phyloP scores from a whole-genome alignment of 805 yeast genomes.

The Priceomyces melissophilus region DNA sequence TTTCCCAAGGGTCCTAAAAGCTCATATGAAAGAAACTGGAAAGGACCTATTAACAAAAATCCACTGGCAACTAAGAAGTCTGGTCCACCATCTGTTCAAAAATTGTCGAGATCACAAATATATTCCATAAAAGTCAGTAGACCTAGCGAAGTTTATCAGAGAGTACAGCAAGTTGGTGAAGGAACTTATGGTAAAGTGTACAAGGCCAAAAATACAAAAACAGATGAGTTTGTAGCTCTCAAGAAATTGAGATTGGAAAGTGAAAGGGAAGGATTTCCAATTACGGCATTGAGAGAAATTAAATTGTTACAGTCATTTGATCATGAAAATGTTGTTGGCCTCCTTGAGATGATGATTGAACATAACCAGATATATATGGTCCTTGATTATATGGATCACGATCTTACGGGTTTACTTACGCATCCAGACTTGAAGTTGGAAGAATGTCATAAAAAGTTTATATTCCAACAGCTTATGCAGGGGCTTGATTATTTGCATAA shows the following conservation, averaged over 20 bases:
- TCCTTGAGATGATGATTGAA: slow-evolving; percentile 89
- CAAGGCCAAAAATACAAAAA: slow-evolving; percentile 71
- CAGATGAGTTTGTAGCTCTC: slow-evolving; percentile 77
- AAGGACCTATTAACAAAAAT: background rate
- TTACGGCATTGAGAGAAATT: slow-evolving; percentile 91
- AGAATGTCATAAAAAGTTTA: slow-evolving; percentile 62
- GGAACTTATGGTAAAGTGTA: slow-evolving; percentile 97
- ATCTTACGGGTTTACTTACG: slow-evolving; percentile 79
- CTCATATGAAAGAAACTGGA: slow-evolving; percentile 2
- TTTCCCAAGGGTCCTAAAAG: slow-evolving; percentile 12
- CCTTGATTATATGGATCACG: slow-evolving; percentile 91
- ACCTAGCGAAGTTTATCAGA: slow-evolving; percentile 50
- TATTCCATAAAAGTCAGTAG: slow-evolving; percentile 28
- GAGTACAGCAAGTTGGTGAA: slow-evolving; percentile 92
- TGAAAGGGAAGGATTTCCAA: slow-evolving; percentile 94
- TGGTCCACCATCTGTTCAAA: background rate
- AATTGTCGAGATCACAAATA: slow-evolving; percentile 25
- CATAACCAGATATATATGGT: slow-evolving; percentile 76
- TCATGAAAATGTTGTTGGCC: slow-evolving; percentile 77
- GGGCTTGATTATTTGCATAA: slow-evolving; percentile 70
- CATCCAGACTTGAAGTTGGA: slow-evolving; percentile 65
- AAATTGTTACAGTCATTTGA: slow-evolving; percentile 77
- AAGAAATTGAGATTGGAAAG: slow-evolving; percentile 79
- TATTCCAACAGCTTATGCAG: slow-evolving; percentile 61
- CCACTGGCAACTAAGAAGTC: background rate